A percentile compares a stretch with the other conserved stretches of the same genome.
Conservation (phyloP, 148 eudicot genomes). For the Heliamphora exappendiculata region DNA sequence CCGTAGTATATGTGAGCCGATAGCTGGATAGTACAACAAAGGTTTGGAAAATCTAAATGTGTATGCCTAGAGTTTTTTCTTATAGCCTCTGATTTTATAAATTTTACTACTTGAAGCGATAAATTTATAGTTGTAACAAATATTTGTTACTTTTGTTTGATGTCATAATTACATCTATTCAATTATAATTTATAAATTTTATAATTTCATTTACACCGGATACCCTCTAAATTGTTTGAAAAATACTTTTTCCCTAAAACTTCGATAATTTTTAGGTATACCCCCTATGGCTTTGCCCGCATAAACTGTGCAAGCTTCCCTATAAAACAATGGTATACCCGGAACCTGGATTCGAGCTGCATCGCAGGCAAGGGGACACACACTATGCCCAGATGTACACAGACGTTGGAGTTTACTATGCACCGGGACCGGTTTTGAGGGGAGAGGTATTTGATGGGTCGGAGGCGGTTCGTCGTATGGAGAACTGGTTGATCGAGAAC, state of each 20-base stretch:
- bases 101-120: too few relatives aligned
- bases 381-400: slow-evolving; percentile 84
- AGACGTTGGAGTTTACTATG: slow-evolving; percentile 79
- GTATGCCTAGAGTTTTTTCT: too few relatives aligned
- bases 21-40: too few relatives aligned
- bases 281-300: slow-evolving; percentile 93
- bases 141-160: too few relatives aligned
- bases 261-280: slow-evolving; percentile 42
- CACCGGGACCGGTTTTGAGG: slow-evolving; percentile 77
- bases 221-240: too few relatives aligned
- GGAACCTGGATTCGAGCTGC: slow-evolving; percentile 75
- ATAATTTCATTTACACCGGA: too few relatives aligned
- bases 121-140: too few relatives aligned
- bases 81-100: too few relatives aligned
- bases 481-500: slow-evolving; percentile 83
- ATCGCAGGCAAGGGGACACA: slow-evolving; percentile 72
- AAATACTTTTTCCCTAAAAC: background rate
- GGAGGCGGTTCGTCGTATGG: slow-evolving; percentile 64
- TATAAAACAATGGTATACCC: slow-evolving; percentile 76
- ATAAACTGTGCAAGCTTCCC: slow-evolving; percentile 64
- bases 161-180: too few relatives aligned
- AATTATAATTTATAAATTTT: too few relatives aligned
- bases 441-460: slow-evolving; percentile 84
- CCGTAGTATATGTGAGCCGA: too few relatives aligned
- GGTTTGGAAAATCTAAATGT: too few relatives aligned